Percentiles rank a stretch among this genome's conserved stretches.
Evolutionary conservation across 805 yeast genomes (phyloP).

Genomic region (Candida golubevii): DNA sequence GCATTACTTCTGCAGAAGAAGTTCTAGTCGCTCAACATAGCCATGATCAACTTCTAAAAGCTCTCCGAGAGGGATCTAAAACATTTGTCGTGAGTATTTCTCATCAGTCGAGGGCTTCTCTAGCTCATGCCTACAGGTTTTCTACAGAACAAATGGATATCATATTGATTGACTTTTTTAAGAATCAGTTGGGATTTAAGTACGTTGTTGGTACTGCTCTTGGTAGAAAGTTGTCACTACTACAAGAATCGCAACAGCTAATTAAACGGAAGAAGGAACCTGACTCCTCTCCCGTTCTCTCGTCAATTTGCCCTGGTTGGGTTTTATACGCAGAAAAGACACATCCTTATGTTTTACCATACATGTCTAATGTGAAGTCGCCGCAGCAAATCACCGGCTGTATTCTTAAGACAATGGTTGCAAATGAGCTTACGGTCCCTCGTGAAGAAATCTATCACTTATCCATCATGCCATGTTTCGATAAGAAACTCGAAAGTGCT

Average conservation of each 20-base stretch:
- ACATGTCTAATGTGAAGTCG: constrained; percentile 70
- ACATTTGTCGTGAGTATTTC: constrained; percentile 71
- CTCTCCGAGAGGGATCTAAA: constrained; percentile 34
- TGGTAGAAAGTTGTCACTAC: constrained; percentile 66
- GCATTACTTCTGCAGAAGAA: constrained; percentile 97
- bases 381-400: constrained; percentile 93
- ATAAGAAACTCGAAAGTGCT: constrained; percentile 92
- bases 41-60: constrained; percentile 69
- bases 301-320: constrained; percentile 94
- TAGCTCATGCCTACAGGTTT: constrained; percentile 63
- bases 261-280: constrained; percentile 39
- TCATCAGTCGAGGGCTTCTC: constrained; percentile 81
- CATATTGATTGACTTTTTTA: constrained; percentile 54
- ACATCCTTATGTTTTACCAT: constrained; percentile 76
- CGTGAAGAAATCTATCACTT: constrained; percentile 63
- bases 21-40: constrained; percentile 88
- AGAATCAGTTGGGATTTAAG: constrained; percentile 57
- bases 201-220: constrained; percentile 81
- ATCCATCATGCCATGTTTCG: constrained; percentile 95
- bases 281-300: constrained; percentile 47
- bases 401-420: constrained; percentile 53
- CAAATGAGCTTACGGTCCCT: constrained; percentile 25
- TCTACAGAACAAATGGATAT: constrained; percentile 56
- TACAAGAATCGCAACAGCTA: constrained; percentile 36
- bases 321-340: constrained; percentile 94